Base-by-base conservation (phyloP, 2,329 filamentous ascomycete species). In the Ophiocordyceps camponoti-saundersi region DNA sequence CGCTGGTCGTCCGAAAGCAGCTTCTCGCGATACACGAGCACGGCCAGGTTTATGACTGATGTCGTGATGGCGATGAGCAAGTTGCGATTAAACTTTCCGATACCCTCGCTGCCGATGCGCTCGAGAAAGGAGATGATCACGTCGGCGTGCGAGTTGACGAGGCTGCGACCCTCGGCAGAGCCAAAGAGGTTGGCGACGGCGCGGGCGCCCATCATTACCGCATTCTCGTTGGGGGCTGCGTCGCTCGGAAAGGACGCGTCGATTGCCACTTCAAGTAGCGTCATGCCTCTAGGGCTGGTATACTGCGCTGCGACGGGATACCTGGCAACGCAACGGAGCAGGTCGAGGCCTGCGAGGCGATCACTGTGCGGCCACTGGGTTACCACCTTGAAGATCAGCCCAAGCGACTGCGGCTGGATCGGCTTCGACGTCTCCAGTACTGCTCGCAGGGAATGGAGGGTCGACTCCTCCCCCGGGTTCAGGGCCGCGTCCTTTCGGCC, bases 201-300 rank as follows among this genome's bases (percentile, higher is more conserved):
- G 4, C 92, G 83, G 13, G 87, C 71, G 0, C 82, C 80, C 70
- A 98, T 84, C 82, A 96, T 95, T 12, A 79, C 76, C 53, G 87
- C 87, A 62, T 95, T 95, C 46, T 81, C 73, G 36, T 79, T 79
- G 0, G 82, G 69, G 2, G 77, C 70, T 0, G 73, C 65, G 5
- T 78, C 72, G 64, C 76, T 42, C 1, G 60, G 64, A 50, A 52
- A 62, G 52, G 51, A 70, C 49, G 36, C 65, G 54, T 42, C 59
- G 3, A 74, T 61, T 20, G 67, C 66, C 6, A 70, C 61, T 32
- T 79, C 69, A 7, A 95, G 65, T 13, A 89, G 66, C 34, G 76
- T 80, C 3, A 67, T 68, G 29, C 71, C 65, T 3, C 67, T 63
- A 1, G 71, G 64, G 45, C 77, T 71, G 0, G 66, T 65, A 45